Percentiles rank a stretch among this genome's conserved stretches.
Conservation (phyloP, 768 basidiomycete genomes). For the Serendipita sp. region DNA sequence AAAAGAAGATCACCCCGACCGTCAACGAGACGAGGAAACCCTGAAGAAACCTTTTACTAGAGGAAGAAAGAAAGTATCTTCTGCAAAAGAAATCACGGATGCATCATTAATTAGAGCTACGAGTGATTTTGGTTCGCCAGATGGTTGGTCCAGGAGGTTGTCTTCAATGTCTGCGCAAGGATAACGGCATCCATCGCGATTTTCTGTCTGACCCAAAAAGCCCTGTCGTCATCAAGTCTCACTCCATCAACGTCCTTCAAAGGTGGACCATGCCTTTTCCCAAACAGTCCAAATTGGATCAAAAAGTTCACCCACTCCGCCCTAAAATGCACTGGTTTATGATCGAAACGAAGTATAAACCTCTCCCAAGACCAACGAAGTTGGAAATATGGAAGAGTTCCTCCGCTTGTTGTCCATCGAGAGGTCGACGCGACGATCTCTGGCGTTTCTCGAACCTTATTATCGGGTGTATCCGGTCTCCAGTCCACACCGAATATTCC, state of each 20-base stretch:
- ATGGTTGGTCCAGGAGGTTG: not conserved
- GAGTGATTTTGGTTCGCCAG: not conserved
- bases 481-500: not conserved
- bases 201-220: not conserved
- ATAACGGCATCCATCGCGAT: not conserved
- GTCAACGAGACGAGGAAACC: too few relatives aligned
- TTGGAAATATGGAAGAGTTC: not conserved
- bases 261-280: not conserved
- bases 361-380: not conserved
- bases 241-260: constrained; percentile 1
- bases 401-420: not conserved
- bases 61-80: too few relatives aligned
- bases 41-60: too few relatives aligned
- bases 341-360: not conserved
- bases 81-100: too few relatives aligned
- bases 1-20: too few relatives aligned
- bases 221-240: not conserved
- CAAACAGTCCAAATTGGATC: not conserved
- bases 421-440: not conserved
- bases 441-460: not conserved
- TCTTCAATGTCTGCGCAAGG: not conserved
- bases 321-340: not conserved
- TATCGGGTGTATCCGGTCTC: not conserved
- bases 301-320: constrained; percentile 1
- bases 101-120: too few relatives aligned